These are phyloP conservation scores for Paspalum notatum DNA, from an alignment of 176 grass and related monocot species.

Conservation along the genomic window DNA sequence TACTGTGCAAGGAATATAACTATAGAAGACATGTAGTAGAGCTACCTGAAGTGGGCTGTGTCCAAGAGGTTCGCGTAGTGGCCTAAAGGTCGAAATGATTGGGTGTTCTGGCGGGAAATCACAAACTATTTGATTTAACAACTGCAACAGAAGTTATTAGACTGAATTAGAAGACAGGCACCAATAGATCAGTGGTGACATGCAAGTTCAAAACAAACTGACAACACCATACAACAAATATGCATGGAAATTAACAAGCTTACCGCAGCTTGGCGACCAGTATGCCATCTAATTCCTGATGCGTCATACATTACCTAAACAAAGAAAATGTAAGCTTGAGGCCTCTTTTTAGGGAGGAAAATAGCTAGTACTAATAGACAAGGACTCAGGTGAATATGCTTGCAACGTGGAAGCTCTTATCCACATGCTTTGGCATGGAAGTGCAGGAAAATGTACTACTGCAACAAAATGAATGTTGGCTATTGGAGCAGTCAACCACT, in stretches of 20 bases:
- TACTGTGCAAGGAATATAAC: conserved; percentile 7
- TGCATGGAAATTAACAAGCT: conserved; percentile 28
- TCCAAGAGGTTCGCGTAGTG: conserved; percentile 84
- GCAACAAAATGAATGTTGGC: conserved; percentile 14
- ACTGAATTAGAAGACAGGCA: conserved; percentile 35
- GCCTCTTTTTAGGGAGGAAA: neutral
- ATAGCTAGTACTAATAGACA: neutral
- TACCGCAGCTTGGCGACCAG: conserved; percentile 97
- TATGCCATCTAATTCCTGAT: conserved; percentile 92
- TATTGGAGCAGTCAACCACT: conserved; percentile 1
- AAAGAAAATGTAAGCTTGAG: conserved; percentile 26
- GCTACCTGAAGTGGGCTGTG: conserved; percentile 94
- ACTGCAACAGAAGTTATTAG: conserved; percentile 52
- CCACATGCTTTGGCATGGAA: neutral
- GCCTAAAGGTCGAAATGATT: conserved; percentile 80
- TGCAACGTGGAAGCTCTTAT: neutral
- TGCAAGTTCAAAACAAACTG: neutral
- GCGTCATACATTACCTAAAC: conserved; percentile 99
- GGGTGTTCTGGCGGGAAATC: conserved; percentile 87
- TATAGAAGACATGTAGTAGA: conserved; percentile 29
- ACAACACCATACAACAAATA: neutral
- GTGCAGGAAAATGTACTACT: neutral
- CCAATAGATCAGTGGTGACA: conserved; percentile 1
- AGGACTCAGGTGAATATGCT: conserved; percentile 24
- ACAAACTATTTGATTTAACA: conserved; percentile 96